phyloP scores from a whole-genome alignment of 805 yeast species.

The Metschnikowia bowlesiae region DNA sequence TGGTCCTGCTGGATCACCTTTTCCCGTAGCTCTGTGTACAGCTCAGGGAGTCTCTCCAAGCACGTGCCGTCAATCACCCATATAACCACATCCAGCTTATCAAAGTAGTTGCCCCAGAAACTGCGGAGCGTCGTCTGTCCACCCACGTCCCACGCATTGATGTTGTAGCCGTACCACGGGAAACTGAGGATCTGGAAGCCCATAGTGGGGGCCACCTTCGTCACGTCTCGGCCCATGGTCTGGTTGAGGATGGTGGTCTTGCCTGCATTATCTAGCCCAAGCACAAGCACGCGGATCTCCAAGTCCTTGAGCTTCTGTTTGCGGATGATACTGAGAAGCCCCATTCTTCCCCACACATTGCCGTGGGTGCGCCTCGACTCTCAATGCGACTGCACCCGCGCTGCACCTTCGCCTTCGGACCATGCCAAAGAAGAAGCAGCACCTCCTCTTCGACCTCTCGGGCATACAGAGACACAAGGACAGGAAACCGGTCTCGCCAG shows the following conservation, averaged over 20 bases:
- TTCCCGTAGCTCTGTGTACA: conserved; percentile 56
- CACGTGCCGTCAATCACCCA: conserved; percentile 82
- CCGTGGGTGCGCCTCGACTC: neutral
- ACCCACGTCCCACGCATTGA: conserved; percentile 85
- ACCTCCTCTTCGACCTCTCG: conserved; percentile 1
- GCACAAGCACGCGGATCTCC: conserved; percentile 67
- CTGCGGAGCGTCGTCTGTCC: conserved; percentile 45
- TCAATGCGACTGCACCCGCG: conserved; percentile 1
- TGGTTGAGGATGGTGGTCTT: conserved; percentile 76
- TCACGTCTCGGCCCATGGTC: conserved; percentile 47
- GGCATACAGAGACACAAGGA: neutral
- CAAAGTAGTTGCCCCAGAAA: conserved; percentile 81
- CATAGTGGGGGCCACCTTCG: conserved; percentile 76
- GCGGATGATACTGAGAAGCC: conserved; percentile 69
- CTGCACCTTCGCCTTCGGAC: neutral
- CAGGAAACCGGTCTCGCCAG: neutral
- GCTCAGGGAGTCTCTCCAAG: conserved; percentile 59
- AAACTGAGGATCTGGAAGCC: conserved; percentile 80
- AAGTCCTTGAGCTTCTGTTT: conserved; percentile 79
- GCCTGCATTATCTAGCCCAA: conserved; percentile 90
- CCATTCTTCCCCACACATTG: conserved; percentile 47
- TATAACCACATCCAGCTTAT: conserved; percentile 63
- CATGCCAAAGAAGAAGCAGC: conserved; percentile 1
- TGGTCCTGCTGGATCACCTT: conserved; percentile 62
- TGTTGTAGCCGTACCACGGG: conserved; percentile 34